Evolutionary conservation across 768 basidiomycete species (phyloP).

Genomic region (Termitomyces sp.): DNA sequence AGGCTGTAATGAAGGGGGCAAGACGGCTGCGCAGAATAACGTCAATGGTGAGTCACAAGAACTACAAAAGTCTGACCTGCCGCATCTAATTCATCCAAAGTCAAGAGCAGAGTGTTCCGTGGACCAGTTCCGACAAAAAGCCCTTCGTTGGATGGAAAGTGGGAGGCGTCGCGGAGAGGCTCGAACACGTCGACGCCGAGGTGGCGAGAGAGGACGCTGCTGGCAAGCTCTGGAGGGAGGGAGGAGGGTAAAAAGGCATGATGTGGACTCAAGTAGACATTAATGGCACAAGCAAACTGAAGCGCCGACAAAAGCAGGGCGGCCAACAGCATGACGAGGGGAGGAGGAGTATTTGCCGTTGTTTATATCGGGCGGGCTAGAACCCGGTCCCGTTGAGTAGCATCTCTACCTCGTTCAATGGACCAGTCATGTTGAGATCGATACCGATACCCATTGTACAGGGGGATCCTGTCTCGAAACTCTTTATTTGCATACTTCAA

Average conservation of each 20-base stretch:
- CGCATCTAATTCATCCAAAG: constrained; percentile 49
- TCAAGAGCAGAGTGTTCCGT: constrained; percentile 47
- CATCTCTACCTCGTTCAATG: constrained; percentile 34
- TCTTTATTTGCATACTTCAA: constrained; percentile 37
- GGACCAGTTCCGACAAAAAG: constrained; percentile 54
- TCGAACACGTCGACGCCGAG: constrained; percentile 69
- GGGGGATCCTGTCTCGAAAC: constrained; percentile 33
- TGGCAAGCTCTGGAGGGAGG: constrained; percentile 49
- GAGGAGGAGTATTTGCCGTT: constrained; percentile 22
- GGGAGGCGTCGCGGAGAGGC: constrained; percentile 32
- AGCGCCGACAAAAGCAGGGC: constrained; percentile 26
- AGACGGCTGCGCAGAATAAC: constrained; percentile 35
- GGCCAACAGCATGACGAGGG: constrained; percentile 21
- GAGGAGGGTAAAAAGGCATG: constrained; percentile 27
- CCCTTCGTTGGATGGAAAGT: constrained; percentile 28
- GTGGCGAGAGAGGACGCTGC: constrained; percentile 58
- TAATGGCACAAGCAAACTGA: constrained; percentile 42
- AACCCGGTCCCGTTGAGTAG: neutral
- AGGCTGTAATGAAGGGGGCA: constrained; percentile 46
- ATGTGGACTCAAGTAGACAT: constrained; percentile 56
- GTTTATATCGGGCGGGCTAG: constrained; percentile 24
- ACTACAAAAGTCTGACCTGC: constrained; percentile 35
- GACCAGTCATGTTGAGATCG: constrained; percentile 44
- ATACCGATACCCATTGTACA: constrained; percentile 35
- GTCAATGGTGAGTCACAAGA: constrained; percentile 1